Evolutionary conservation across 257 asterid species (phyloP).

Genomic region (Petrea volubilis): DNA sequence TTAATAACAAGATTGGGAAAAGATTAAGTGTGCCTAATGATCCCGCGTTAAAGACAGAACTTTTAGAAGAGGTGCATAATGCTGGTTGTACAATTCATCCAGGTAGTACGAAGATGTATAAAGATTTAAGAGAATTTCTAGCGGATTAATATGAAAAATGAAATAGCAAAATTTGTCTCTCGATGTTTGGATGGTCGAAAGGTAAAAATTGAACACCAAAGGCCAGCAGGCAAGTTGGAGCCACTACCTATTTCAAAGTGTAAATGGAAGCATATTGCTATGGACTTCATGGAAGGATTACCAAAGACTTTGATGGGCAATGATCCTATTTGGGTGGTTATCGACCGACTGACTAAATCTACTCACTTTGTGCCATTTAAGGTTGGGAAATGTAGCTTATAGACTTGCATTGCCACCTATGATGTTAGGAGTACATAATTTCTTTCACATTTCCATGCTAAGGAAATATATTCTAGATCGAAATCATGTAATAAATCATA

Average conservation of each 20-base stretch:
- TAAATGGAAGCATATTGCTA: not conserved
- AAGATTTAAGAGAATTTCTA: not conserved
- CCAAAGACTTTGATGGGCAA: not conserved
- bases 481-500: not conserved
- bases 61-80: not conserved
- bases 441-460: not conserved
- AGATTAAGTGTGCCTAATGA: not conserved
- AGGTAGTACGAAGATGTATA: not conserved
- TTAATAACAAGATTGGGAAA: not conserved
- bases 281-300: not conserved
- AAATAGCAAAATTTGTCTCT: not conserved
- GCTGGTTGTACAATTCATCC: not conserved
- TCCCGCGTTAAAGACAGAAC: not conserved
- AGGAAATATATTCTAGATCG: not conserved
- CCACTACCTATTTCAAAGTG: not conserved
- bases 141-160: not conserved
- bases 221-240: not conserved
- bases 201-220: not conserved
- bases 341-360: not conserved
- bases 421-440: not conserved
- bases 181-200: not conserved
- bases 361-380: not conserved
- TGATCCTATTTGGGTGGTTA: not conserved
- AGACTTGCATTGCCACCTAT: not conserved
- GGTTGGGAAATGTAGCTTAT: not conserved